phyloP scores from a whole-genome alignment of 129 eudicot species.

The Centaurea solstitialis region DNA sequence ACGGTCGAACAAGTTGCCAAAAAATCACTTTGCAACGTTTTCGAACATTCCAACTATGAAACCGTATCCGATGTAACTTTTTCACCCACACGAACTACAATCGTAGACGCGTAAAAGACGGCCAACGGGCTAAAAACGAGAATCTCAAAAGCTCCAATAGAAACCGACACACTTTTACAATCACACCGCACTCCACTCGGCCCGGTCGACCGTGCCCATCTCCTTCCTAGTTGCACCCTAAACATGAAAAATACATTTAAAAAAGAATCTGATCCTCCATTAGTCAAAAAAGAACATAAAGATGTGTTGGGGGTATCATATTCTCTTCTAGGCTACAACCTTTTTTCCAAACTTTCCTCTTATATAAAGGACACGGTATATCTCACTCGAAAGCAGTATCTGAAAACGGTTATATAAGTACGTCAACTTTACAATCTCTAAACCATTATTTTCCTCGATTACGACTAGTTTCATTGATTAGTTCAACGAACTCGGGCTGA shows the following conservation, averaged over 20 bases:
- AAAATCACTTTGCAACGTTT: background rate
- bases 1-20: conserved; percentile 1
- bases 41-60: background rate
- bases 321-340: conserved; percentile 3
- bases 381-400: background rate
- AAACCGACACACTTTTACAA: background rate
- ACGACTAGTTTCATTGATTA: conserved; percentile 7
- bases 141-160: conserved; percentile 11
- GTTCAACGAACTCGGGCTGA: conserved; percentile 1
- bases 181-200: background rate
- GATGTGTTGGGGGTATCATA: conserved; percentile 18
- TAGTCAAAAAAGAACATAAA: background rate
- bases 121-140: conserved; percentile 6
- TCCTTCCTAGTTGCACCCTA: background rate
- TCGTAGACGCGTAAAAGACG: conserved; percentile 16
- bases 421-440: conserved; percentile 11
- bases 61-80: conserved; percentile 6
- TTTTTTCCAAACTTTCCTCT: background rate
- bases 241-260: conserved; percentile 8
- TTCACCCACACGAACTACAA: background rate
- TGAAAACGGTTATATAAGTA: conserved; percentile 13
- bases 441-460: conserved; percentile 15
- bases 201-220: conserved; percentile 18
- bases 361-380: background rate
- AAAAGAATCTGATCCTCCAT: conserved; percentile 19